Percentiles rank a stretch among this genome's conserved stretches.
Evolutionary conservation across 257 asterid genomes (phyloP).

Genomic region (Penstemon newberryi): DNA sequence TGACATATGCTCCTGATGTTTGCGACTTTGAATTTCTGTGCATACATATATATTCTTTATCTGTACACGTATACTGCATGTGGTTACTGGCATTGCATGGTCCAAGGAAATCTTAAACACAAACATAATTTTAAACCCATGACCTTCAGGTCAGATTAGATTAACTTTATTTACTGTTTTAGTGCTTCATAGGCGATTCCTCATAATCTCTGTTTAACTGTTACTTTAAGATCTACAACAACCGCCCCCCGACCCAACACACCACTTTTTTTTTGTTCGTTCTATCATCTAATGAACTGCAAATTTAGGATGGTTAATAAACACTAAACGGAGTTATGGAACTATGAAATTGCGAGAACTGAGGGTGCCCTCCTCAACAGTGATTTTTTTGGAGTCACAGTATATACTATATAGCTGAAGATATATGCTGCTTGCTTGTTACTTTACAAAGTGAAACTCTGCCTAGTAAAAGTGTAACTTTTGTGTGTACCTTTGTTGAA

Average conservation of each 20-base stretch:
- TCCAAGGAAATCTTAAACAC: too few species aligned
- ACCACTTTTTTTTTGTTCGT: background rate
- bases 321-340: background rate
- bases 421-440: background rate
- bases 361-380: background rate
- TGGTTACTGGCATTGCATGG: conserved; percentile 1
- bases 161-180: background rate
- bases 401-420: background rate
- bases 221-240: background rate
- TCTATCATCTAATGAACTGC: background rate
- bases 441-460: background rate
- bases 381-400: background rate
- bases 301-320: background rate
- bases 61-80: conserved; percentile 12
- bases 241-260: too few species aligned
- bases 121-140: background rate
- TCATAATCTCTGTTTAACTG: background rate
- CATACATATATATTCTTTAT: conserved; percentile 22
- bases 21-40: background rate
- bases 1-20: conserved; percentile 3
- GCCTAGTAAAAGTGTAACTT: background rate
- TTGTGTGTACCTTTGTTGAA: background rate
- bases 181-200: background rate
- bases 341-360: conserved; percentile 1
- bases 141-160: background rate